A percentile compares a stretch with the other conserved stretches of the same genome.
phyloP scores from a whole-genome alignment of 2,329 filamentous ascomycete species.

The Pseudogymnoascus destructans region DNA sequence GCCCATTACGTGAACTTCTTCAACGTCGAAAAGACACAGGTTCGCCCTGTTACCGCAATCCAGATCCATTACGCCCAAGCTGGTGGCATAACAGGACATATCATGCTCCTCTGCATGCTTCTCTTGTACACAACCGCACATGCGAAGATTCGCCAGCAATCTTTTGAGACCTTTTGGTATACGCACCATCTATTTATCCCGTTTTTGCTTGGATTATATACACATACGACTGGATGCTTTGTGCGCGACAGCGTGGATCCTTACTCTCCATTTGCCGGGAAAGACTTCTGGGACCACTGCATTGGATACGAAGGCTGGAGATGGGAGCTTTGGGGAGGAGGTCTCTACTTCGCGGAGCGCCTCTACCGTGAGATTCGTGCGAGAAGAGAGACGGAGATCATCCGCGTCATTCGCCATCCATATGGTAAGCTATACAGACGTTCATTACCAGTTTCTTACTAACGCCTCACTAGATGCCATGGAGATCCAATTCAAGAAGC shows the following conservation, averaged over 20 bases:
- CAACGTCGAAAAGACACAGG: conserved; percentile 78
- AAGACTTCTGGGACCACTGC: conserved; percentile 79
- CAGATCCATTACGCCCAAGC: conserved; percentile 85
- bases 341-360: conserved; percentile 74
- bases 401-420: conserved; percentile 86
- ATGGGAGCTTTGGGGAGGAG: conserved; percentile 84
- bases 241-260: conserved; percentile 65
- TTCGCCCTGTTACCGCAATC: conserved; percentile 67
- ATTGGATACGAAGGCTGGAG: conserved; percentile 93
- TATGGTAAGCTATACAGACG: conserved; percentile 49
- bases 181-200: conserved; percentile 97
- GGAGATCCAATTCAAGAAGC: conserved; percentile 94
- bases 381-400: conserved; percentile 73
- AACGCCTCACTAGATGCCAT: conserved; percentile 55
- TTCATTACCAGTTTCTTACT: conserved; percentile 15
- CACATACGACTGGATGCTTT: conserved; percentile 91
- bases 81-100: conserved; percentile 86
- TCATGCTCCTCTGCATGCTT: conserved; percentile 99
- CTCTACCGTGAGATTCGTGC: conserved; percentile 83
- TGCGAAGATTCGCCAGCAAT: conserved; percentile 85
- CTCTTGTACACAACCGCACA: conserved; percentile 96
- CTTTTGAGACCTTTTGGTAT: conserved; percentile 98
- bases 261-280: conserved; percentile 73
- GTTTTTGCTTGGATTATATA: conserved; percentile 87
- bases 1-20: conserved; percentile 98